These are phyloP conservation scores for Monosporozyma unispora DNA, from an alignment of 805 yeast genomes.

Conservation along the genomic window DNA sequence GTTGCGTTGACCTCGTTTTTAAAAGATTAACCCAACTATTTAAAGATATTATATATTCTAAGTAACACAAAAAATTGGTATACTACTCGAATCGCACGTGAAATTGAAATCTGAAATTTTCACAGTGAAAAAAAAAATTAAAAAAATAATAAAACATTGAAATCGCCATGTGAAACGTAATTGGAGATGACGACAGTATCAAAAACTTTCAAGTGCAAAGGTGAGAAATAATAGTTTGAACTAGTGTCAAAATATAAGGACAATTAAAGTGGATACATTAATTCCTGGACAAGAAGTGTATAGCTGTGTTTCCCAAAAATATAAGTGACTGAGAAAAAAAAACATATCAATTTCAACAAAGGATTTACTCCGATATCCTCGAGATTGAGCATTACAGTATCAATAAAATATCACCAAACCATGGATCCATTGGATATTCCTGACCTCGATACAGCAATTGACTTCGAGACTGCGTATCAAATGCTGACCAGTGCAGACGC, in stretches of 20 bases:
- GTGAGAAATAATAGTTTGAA: background rate
- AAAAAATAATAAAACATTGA: background rate
- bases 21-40: background rate
- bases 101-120: background rate
- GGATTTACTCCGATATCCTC: background rate
- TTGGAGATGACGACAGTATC: background rate
- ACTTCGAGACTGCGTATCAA: slow-evolving; percentile 30
- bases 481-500: slow-evolving; percentile 20
- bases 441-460: slow-evolving; percentile 25
- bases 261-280: background rate
- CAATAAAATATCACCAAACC: too few relatives aligned
- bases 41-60: background rate
- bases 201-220: background rate
- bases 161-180: background rate
- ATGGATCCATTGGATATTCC: slow-evolving; percentile 14
- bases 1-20: slow-evolving; percentile 31
- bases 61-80: background rate
- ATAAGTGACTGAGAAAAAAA: background rate
- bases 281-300: background rate
- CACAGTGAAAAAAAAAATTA: background rate
- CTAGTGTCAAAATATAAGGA: background rate
- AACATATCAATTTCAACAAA: background rate
- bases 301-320: background rate
- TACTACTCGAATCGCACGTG: background rate
- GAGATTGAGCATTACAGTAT: too few relatives aligned